Conservation (phyloP, 768 basidiomycete genomes). For the Hemileccinum impolitum region DNA sequence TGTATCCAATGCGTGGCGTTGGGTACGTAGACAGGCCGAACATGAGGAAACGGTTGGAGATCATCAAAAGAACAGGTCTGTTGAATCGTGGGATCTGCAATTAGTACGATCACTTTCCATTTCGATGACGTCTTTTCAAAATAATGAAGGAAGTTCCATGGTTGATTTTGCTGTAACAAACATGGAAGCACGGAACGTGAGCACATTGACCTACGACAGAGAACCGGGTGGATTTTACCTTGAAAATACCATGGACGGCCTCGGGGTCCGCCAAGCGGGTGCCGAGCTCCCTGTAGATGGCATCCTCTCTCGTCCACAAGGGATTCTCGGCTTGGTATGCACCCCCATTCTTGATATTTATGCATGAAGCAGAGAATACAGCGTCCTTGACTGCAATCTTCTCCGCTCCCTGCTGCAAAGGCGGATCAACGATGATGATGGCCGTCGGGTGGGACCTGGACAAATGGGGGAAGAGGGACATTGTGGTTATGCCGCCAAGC, state of each 20-base stretch:
- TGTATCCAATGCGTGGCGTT: constrained; percentile 20
- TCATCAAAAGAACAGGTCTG: constrained; percentile 7
- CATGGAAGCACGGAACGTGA: background rate
- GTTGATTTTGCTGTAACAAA: constrained; percentile 11
- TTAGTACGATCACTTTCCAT: constrained; percentile 8
- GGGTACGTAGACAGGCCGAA: constrained; percentile 8
- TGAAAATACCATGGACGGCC: constrained; percentile 5
- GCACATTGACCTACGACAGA: background rate
- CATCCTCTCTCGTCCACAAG: constrained; percentile 10
- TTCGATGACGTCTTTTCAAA: constrained; percentile 2
- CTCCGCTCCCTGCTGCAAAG: constrained; percentile 1
- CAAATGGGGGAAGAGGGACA: constrained; percentile 16
- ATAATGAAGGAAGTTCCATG: constrained; percentile 14
- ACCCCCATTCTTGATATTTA: background rate
- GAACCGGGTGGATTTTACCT: background rate
- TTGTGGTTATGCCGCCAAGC: constrained; percentile 11
- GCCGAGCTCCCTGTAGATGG: constrained; percentile 7
- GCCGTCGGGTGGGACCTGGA: constrained; percentile 1
- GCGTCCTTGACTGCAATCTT: background rate
- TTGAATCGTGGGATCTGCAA: constrained; percentile 7
- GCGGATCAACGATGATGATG: constrained; percentile 11
- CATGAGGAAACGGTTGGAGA: constrained; percentile 3
- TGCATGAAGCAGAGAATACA: background rate
- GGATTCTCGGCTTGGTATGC: constrained; percentile 8
- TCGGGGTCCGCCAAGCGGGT: constrained; percentile 2